Evolutionary conservation across 176 grass and related monocot genomes (phyloP), one percentile per base, ranked within the genome.

Genomic region (Triticum urartu): DNA sequence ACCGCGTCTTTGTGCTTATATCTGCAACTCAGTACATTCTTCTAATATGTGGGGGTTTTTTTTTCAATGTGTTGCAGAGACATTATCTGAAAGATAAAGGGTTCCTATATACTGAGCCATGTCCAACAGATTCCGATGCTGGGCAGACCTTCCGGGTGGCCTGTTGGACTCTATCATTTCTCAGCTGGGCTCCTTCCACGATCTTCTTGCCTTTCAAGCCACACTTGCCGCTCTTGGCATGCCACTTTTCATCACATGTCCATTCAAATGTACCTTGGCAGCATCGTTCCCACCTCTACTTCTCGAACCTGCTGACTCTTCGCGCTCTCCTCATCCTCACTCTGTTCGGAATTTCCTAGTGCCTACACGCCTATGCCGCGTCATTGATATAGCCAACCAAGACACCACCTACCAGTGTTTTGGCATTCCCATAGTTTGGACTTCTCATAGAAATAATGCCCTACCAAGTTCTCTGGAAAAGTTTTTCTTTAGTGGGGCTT

Each of bases 191-290:
- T 40, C 35, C 68, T 71, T 13, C 45, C 79, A 48, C 45, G 79
- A 93, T 40, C 65, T 90, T 48, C 79, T 90, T 35, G 80, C 83
- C 58, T 87, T 88, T 9, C 17, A 78, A 1, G 21, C 69, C 65
- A 87, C 65, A 87, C 80, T 33, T 90, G 88, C 59, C 35, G 59
- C 28, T 68, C 88, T 81, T 93, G 91, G 91, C 81, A 38, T 52
- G 18, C 39, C 13, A 42, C 79, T 77, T 64, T 85, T 39, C 43
- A 1, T 72, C 85, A 28, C 85, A 28, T 72, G 39, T 58, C 81
- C 71, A 15, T 68, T 64, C 25, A 78, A 75, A 61, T 68, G 65
- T 43, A 28, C 39, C 13, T 64, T 64, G 26, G 25, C 13, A 36
- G 10, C 20, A 7, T 70, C 1, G 21, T 79, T 88, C 40, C 85